Evolutionary conservation across 2,329 filamentous ascomycete species (phyloP), one percentile per base, ranked within the genome.

Genomic region (Alternaria consortialis): DNA sequence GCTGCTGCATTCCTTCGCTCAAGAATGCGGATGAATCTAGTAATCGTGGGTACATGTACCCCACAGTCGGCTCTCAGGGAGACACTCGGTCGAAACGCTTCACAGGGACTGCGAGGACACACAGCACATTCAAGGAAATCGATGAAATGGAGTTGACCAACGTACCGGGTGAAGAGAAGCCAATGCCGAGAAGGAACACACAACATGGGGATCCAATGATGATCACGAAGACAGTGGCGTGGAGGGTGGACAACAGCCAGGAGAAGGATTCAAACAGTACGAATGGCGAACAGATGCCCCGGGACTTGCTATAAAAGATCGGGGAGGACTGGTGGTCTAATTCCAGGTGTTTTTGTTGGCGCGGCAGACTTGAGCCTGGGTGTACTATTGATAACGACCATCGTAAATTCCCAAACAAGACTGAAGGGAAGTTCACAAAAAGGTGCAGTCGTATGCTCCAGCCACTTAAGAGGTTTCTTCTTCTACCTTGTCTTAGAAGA

Each of bases 1-100:
- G 65, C 5, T 53, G n/a, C 29, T 69, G 58, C 39, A 63, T 71
- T 13, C 67, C 65, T 25, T 52, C 63, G 25, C 64, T 69, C 32
- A 59, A 42, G 23, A 39, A 52, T 17, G 40, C 56, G 1, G 53
- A 60, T 3, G 31, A 60, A 47, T 50, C 59, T 12, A 60, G 50
- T 12, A 53, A 56, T 32, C 59, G 53, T 12, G 32, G 12, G 7
- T 56, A 56, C 20, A 56, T 32, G 4, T 58, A 56, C 31, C 63
- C 60, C 4, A 48, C 51, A 6, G 23, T 11, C 13, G 54, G 43
- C 12, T 56, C 53, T 8, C 39, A 58, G 12, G 56, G 59, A 32
- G 34, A 42, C 7, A 20, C 15, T 39, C 58, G 51, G 12, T 51
- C 43, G 13, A 61, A 31, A 31, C 58, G 34, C 2, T 53, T 55